These are phyloP conservation scores for Capsicum pubescens DNA, from an alignment of 257 asterid genomes.

Conservation along the genomic window DNA sequence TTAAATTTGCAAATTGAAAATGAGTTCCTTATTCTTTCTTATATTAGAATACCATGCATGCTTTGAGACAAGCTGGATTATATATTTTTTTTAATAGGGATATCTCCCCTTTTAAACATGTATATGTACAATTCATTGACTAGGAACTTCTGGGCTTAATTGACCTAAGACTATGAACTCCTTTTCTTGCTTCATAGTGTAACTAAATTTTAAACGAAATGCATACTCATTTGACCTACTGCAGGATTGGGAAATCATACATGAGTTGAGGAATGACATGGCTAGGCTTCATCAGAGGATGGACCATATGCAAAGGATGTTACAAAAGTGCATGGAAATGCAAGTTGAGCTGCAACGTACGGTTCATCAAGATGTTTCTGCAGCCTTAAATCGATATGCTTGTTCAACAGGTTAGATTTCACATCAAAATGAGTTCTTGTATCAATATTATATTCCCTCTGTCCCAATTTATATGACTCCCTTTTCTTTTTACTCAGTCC, in stretches of 20 bases:
- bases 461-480: too few relatives aligned
- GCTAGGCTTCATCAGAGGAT: conserved; percentile 76
- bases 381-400: conserved; percentile 67
- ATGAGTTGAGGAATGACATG: conserved; percentile 73
- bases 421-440: not conserved
- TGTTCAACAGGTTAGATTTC: conserved; percentile 56
- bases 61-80: not conserved
- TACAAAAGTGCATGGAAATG: conserved; percentile 87
- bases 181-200: not conserved
- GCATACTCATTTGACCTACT: not conserved
- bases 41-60: not conserved
- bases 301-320: conserved; percentile 75
- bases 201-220: not conserved
- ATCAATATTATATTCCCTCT: not conserved
- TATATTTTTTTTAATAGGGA: not conserved
- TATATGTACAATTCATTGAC: not conserved
- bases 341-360: conserved; percentile 78
- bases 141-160: not conserved
- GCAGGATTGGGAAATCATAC: conserved; percentile 75
- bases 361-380: conserved; percentile 74
- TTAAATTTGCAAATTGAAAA: not conserved
- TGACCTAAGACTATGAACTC: not conserved
- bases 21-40: not conserved
- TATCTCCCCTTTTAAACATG: not conserved
- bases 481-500: too few relatives aligned